phyloP scores from a whole-genome alignment of 257 asterid genomes.

The Jaltomata sinuosa region DNA sequence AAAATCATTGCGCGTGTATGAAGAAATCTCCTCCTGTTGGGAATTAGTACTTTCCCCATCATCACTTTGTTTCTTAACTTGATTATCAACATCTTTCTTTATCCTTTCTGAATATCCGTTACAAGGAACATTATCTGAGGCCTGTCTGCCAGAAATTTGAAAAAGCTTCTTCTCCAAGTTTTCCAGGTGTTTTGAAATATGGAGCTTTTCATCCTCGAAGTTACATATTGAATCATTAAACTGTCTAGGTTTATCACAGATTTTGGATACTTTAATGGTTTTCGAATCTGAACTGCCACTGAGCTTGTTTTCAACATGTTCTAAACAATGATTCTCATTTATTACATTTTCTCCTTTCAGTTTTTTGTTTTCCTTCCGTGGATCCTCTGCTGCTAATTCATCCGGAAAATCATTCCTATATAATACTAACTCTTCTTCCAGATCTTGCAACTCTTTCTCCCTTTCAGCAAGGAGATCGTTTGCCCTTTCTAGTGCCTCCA shows the following conservation, averaged over 20 bases:
- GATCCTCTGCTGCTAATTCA: conserved; percentile 18
- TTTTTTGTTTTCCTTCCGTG: conserved; percentile 5
- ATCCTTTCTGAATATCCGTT: conserved; percentile 15
- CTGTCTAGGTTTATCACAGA: conserved; percentile 9
- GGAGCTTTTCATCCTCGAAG: conserved; percentile 39
- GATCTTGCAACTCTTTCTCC: conserved; percentile 78
- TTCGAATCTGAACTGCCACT: conserved; percentile 12
- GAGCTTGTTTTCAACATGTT: conserved; percentile 1
- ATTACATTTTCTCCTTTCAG: background rate
- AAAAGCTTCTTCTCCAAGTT: conserved; percentile 18
- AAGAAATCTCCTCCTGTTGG: conserved; percentile 12
- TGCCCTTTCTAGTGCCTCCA: conserved; percentile 77
- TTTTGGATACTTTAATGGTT: conserved; percentile 3
- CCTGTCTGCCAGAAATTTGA: conserved; percentile 20
- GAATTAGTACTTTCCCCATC: conserved; percentile 2
- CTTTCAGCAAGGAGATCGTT: conserved; percentile 69
- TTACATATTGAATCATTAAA: conserved; percentile 13
- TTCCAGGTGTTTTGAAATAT: conserved; percentile 10
- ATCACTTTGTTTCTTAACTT: background rate
- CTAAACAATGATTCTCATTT: conserved; percentile 1
- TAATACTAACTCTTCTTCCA: conserved; percentile 62
- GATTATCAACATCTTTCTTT: conserved; percentile 5
- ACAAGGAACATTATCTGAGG: conserved; percentile 9
- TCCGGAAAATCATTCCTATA: conserved; percentile 28
- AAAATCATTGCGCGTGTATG: conserved; percentile 1